phyloP scores from a whole-genome alignment of 116 monocot species.

The Iris pallida region DNA sequence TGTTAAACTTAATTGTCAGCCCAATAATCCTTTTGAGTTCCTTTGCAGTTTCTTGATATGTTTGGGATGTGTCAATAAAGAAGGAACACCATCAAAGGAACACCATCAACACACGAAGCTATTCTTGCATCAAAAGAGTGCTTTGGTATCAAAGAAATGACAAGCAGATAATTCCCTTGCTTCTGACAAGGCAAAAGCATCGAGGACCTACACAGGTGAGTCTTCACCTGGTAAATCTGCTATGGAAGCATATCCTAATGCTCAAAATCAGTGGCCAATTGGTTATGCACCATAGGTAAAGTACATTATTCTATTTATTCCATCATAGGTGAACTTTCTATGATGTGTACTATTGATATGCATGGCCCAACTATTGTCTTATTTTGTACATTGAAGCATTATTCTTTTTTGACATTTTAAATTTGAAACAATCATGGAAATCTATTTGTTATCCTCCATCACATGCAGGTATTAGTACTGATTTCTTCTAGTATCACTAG shows the following conservation, averaged over 20 bases:
- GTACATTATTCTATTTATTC: background rate
- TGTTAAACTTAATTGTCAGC: no score
- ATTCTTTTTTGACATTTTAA: background rate
- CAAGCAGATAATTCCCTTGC: constrained; percentile 62
- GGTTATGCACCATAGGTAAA: constrained; percentile 75
- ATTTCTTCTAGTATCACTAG: no score
- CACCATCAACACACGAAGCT: constrained; percentile 52
- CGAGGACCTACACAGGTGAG: constrained; percentile 34
- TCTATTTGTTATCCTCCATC: constrained; percentile 52
- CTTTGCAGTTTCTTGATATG: constrained; percentile 85
- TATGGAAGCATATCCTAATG: constrained; percentile 55
- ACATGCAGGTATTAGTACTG: constrained; percentile 42
- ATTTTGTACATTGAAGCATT: background rate
- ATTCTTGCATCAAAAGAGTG: constrained; percentile 65
- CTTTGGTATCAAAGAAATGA: constrained; percentile 66
- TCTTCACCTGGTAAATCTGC: constrained; percentile 39
- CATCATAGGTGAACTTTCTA: background rate
- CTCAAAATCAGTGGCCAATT: constrained; percentile 63
- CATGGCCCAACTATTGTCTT: no score
- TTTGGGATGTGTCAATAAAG: constrained; percentile 65
- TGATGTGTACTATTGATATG: background rate
- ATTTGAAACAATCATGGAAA: background rate
- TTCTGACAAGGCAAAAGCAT: constrained; percentile 69
- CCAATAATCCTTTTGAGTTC: no score
- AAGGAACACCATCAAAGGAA: no score